Evolutionary conservation across 208 protist species (phyloP), one percentile per base, ranked within the genome.

Genomic region (Crithidia thermophila): DNA sequence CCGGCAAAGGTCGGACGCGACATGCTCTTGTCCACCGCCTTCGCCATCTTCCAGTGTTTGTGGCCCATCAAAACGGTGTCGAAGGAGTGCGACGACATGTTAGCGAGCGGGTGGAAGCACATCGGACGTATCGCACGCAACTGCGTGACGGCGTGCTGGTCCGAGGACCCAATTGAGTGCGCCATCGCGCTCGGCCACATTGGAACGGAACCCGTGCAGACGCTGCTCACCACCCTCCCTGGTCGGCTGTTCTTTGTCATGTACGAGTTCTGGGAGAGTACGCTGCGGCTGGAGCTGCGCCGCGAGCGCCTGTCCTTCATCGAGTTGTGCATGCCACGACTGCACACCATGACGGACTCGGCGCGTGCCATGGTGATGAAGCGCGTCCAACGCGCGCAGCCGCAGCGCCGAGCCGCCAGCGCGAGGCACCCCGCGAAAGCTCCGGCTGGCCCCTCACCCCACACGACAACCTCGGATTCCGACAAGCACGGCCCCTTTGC

Each of bases 261-360:
- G 66, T 90, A 86, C 63, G 84, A 90, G 50, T 61, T 78, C 21
- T 85, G 76, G 74, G 84, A 82, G 52, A 84, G 74, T 31, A 82
- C 84, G 37, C 75, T 85, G 58, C 84, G 77, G 31, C 64, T 84
- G 39, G 69, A 90, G 65, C 73, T 90, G 33, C 77, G 84, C 5
- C 67, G 63, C 4, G 84, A 90, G 67, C 79, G 84, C 0, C 34
- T 90, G 25, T 36, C 63, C 8, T 20, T 82, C 5, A 50, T 84
- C 20, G 60, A 79, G 53, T 18, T 56, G 27, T 45, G 75, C 42
- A 78, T 81, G 53, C 78, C 80, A 18, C 72, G 67, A 43, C 43
- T 90, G 52, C 77, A 86, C 62, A 76, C 74, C 34, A 45, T 90
- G 20, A 70, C 72, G 1, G 79, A 71, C 51, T 36, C 71, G 1